Evolutionary conservation across 2,329 filamentous ascomycete genomes (phyloP), one percentile per base, ranked within the genome.

Genomic region (Exophiala alcalophila): DNA sequence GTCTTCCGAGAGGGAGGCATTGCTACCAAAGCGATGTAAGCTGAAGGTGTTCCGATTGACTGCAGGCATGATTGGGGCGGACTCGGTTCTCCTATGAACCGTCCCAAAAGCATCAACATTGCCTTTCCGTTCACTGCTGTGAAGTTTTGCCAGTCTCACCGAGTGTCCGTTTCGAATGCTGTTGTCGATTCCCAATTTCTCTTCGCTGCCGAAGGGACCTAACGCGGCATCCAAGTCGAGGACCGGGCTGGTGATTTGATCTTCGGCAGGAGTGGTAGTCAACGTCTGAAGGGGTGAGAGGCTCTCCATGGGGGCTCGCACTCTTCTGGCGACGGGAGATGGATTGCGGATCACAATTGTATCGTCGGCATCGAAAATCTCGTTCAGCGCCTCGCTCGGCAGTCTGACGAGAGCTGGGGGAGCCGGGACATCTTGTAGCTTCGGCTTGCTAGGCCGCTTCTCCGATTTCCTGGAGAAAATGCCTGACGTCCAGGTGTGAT

Each of bases 211-310:
- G 65, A 95, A 94, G 0, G 91, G 89, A 2, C 89, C 90, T 1
- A 97, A 74, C 18, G 91, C 92, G 12, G 90, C 91, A 66, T 98
- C 92, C 28, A 98, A 71, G 63, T 98, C 92, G 51, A 98, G 94
- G 63, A 96, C 84, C 5, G 86, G 83, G 58, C 81, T 86, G 38
- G 83, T 76, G 3, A 77, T 63, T 46, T 94, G 86, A 32, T 82
- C 78, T 6, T 79, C 73, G 2, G 59, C 49, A 4, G 19, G 29
- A 34, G 4, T n/a, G n/a, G 39, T 5, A 7, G 28, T 28, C 12
- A 28, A 34, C 8, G 37, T 15, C 11, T 43, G 27, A n/a, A 35
- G 5, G 4, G 26, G n/a, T 16, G 33, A 11, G 19, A 40, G 10
- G 4, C 43, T 30, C 25, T 47, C 31, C 14, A 20, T 9, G 16